Evolutionary conservation across 768 basidiomycete genomes (phyloP).

Genomic region (Obba rivulosa): DNA sequence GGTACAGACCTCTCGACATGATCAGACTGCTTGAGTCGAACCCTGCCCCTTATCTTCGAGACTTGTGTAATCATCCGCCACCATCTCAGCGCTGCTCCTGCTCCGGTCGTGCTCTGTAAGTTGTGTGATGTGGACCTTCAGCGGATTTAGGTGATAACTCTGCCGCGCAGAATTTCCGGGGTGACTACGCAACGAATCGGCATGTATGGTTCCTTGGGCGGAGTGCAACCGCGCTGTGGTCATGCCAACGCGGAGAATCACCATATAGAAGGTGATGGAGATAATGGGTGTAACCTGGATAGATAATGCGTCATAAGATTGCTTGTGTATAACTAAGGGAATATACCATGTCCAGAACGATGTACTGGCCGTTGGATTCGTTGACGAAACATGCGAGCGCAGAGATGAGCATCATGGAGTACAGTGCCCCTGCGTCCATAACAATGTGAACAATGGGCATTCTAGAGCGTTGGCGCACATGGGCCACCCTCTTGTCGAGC

Average conservation of each 20-base stretch:
- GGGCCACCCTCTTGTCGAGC: conserved; percentile 8
- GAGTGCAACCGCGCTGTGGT: background rate
- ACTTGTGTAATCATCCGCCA: too few relatives aligned
- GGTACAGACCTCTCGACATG: too few relatives aligned
- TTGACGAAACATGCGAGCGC: conserved; percentile 19
- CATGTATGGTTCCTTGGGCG: too few relatives aligned
- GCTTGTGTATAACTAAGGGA: background rate
- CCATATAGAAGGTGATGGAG: conserved; percentile 23
- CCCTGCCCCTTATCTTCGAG: too few relatives aligned
- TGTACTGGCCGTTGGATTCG: conserved; percentile 13
- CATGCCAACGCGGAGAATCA: conserved; percentile 18
- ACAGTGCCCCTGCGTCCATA: conserved; percentile 20
- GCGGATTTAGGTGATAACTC: too few relatives aligned
- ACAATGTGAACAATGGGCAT: conserved; percentile 18
- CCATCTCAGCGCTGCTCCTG: too few relatives aligned
- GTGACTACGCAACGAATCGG: too few relatives aligned
- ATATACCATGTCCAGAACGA: conserved; percentile 21
- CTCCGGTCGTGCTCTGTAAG: too few relatives aligned
- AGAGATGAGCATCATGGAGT: conserved; percentile 18
- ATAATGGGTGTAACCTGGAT: conserved; percentile 19
- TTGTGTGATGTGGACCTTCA: too few relatives aligned
- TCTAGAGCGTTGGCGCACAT: conserved; percentile 6
- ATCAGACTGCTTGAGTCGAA: too few relatives aligned
- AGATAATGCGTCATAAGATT: too few relatives aligned
- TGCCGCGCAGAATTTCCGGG: too few relatives aligned